Conservation (phyloP, 805 yeast species). For the Tetrapisispora phaffii region DNA sequence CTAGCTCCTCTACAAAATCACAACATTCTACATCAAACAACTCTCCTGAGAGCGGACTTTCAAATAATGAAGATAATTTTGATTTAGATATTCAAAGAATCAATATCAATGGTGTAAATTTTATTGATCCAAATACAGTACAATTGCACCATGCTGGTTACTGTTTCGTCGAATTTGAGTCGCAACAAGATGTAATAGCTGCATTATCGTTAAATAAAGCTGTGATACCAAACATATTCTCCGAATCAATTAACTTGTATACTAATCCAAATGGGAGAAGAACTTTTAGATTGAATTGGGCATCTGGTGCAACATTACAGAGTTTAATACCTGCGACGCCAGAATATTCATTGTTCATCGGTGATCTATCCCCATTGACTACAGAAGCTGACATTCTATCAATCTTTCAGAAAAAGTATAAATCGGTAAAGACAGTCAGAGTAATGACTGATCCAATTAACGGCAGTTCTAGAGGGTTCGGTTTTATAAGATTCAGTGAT, state of each 20-base stretch:
- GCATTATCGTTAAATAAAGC: constrained; percentile 61
- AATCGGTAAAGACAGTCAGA: constrained; percentile 65
- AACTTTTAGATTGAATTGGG: constrained; percentile 72
- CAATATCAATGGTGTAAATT: constrained; percentile 25
- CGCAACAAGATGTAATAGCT: constrained; percentile 57
- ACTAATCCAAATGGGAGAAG: constrained; percentile 38
- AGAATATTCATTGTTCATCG: constrained; percentile 72
- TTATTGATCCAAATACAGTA: constrained; percentile 27
- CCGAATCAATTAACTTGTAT: constrained; percentile 12
- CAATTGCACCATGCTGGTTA: constrained; percentile 47
- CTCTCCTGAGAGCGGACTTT: background rate
- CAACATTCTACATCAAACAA: background rate
- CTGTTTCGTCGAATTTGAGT: constrained; percentile 68
- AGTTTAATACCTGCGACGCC: constrained; percentile 67
- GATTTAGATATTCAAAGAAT: constrained; percentile 2
- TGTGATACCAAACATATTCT: constrained; percentile 42
- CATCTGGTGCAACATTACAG: constrained; percentile 66
- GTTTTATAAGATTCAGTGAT: constrained; percentile 66
- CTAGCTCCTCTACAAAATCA: constrained; percentile 20
- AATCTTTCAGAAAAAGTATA: constrained; percentile 56
- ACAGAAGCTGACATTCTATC: constrained; percentile 72
- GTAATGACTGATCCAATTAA: constrained; percentile 81
- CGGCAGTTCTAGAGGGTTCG: constrained; percentile 70
- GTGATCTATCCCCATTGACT: constrained; percentile 67
- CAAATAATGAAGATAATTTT: background rate